These are phyloP conservation scores for Chaetothyriales sp. DNA, from an alignment of 2,329 filamentous ascomycete genomes.

Conservation along the genomic window DNA sequence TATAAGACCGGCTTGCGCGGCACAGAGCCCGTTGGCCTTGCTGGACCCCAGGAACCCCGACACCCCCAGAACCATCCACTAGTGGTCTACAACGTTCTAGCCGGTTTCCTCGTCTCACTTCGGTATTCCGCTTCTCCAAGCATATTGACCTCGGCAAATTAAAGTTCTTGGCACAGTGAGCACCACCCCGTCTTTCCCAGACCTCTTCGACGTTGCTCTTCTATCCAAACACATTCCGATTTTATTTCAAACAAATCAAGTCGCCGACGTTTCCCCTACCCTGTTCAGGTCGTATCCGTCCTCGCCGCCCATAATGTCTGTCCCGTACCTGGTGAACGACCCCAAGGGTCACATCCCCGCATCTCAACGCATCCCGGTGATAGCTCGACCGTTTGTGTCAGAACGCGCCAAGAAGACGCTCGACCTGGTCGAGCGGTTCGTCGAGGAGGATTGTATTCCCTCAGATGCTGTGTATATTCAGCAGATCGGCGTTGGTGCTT, in stretches of 20 bases:
- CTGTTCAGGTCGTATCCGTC: background rate
- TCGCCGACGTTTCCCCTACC: background rate
- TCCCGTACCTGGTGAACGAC: slow-evolving; percentile 18
- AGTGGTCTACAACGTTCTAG: background rate
- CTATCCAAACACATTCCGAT: background rate
- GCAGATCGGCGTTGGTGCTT: slow-evolving; percentile 54
- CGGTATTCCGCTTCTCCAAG: background rate
- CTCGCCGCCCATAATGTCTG: slow-evolving; percentile 12
- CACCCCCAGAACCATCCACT: background rate
- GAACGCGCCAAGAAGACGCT: slow-evolving; percentile 72
- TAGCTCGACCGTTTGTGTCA: slow-evolving; percentile 56
- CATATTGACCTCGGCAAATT: background rate
- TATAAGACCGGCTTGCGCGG: no score
- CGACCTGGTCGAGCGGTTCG: slow-evolving; percentile 85
- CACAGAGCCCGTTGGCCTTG: no score
- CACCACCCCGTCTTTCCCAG: background rate
- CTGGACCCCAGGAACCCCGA: no score
- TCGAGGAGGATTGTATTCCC: slow-evolving; percentile 86
- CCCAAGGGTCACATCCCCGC: slow-evolving; percentile 32
- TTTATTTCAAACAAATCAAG: background rate
- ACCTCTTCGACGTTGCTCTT: background rate
- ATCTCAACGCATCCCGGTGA: slow-evolving; percentile 41
- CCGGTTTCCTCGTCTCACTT: background rate
- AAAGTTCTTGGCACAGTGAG: slow-evolving; percentile 17
- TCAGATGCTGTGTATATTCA: slow-evolving; percentile 69